Evolutionary conservation across 495 filamentous ascomycete genomes (phyloP).

Genomic region (Penicillium crystallinum): DNA sequence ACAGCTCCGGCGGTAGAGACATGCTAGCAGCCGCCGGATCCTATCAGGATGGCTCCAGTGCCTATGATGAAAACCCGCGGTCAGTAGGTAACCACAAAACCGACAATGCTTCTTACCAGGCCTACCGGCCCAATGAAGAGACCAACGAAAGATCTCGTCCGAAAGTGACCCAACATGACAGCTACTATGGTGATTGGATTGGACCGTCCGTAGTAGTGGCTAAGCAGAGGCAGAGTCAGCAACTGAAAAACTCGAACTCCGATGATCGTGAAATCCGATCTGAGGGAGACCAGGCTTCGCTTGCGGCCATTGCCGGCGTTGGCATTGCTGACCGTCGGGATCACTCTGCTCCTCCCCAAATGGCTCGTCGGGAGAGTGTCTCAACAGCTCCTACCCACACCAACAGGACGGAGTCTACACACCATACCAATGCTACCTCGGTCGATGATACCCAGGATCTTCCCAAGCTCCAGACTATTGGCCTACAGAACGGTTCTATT

Average conservation of each 20-base stretch:
- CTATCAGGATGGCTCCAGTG: slow-evolving; percentile 44
- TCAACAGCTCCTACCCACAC: slow-evolving; percentile 39
- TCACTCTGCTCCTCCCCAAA: slow-evolving; percentile 20
- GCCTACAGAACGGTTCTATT: neutral
- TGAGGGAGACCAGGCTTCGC: slow-evolving; percentile 18
- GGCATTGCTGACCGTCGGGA: slow-evolving; percentile 25
- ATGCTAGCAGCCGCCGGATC: slow-evolving; percentile 52
- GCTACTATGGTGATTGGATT: slow-evolving; percentile 44
- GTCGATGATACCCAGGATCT: slow-evolving; percentile 22
- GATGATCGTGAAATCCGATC: slow-evolving; percentile 23
- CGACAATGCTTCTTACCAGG: slow-evolving; percentile 12
- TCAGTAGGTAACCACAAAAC: slow-evolving; percentile 11
- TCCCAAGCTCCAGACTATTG: neutral
- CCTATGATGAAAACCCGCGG: slow-evolving; percentile 14
- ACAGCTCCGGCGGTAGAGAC: slow-evolving; percentile 62
- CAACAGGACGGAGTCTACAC: slow-evolving; percentile 34
- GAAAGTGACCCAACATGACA: slow-evolving; percentile 28
- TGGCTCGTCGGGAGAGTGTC: slow-evolving; percentile 31
- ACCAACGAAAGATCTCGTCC: slow-evolving; percentile 10
- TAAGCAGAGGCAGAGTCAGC: slow-evolving; percentile 22
- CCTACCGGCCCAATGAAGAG: slow-evolving; percentile 4
- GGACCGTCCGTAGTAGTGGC: slow-evolving; percentile 23
- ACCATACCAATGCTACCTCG: slow-evolving; percentile 35
- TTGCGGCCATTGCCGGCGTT: slow-evolving; percentile 20
- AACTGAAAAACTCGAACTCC: slow-evolving; percentile 3